phyloP scores from a whole-genome alignment of 441 rosid species.

The Hura crepitans region DNA sequence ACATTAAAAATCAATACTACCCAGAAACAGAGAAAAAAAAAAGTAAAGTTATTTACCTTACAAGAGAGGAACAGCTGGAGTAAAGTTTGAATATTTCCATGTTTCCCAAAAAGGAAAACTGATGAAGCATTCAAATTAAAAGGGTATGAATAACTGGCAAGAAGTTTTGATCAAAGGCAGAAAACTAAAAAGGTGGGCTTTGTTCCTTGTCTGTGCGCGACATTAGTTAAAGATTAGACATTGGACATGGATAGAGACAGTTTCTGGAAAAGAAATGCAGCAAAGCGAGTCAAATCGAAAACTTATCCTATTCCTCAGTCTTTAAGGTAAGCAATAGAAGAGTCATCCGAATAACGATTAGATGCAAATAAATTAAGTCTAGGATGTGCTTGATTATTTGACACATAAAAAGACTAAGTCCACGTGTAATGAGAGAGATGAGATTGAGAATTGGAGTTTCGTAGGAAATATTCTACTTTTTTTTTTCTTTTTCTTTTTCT shows the following conservation, averaged over 20 bases:
- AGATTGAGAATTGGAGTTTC: too few species aligned
- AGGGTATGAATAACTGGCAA: not conserved
- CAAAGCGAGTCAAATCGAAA: not conserved
- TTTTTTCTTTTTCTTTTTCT: too few species aligned
- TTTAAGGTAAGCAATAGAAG: not conserved
- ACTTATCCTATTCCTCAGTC: not conserved
- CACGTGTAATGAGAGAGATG: slow-evolving; percentile 1
- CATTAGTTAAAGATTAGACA: not conserved
- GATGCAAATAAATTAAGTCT: not conserved
- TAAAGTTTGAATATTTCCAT: slow-evolving; percentile 22
- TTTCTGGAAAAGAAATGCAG: too few species aligned
- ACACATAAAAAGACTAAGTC: not conserved
- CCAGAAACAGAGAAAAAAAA: not conserved
- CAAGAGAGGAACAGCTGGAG: slow-evolving; percentile 10
- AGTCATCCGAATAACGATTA: not conserved
- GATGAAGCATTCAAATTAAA: not conserved
- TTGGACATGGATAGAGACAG: not conserved
- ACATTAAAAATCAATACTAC: not conserved
- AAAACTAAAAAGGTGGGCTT: not conserved
- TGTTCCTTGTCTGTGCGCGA: not conserved
- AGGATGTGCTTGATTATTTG: not conserved
- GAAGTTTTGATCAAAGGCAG: not conserved
- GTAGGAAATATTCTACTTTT: too few species aligned
- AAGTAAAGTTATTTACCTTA: slow-evolving; percentile 22
- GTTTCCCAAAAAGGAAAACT: slow-evolving; percentile 14